Percentiles rank a stretch among this genome's conserved stretches.
Conservation (phyloP, 805 yeast genomes). For the Candida rishiriensis region DNA sequence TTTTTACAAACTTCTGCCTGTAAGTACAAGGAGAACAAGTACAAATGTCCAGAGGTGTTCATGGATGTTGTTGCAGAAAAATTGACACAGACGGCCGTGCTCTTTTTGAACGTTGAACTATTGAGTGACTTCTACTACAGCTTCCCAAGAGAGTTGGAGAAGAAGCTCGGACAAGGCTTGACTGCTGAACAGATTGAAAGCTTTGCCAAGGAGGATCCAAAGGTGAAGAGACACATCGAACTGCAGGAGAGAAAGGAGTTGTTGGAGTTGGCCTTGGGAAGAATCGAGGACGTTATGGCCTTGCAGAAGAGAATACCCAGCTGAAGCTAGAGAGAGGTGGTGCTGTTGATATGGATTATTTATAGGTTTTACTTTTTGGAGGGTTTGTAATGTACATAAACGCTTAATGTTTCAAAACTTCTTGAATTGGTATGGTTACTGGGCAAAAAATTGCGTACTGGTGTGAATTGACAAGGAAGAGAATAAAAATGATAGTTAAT, state of each 20-base stretch:
- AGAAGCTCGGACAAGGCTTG: constrained; percentile 58
- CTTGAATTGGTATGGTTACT: too few relatives aligned
- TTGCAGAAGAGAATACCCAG: constrained; percentile 39
- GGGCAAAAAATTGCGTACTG: too few relatives aligned
- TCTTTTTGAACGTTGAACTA: constrained; percentile 89
- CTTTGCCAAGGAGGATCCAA: constrained; percentile 94
- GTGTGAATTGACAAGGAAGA: too few relatives aligned
- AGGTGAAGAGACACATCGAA: constrained; percentile 84
- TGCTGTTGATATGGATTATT: neutral
- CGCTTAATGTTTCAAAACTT: neutral
- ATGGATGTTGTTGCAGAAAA: constrained; percentile 90
- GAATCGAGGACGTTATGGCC: constrained; percentile 81
- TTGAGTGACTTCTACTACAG: constrained; percentile 93
- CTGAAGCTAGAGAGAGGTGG: too few relatives aligned
- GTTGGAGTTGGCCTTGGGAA: constrained; percentile 75
- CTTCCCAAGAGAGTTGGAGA: constrained; percentile 91
- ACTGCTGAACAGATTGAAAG: constrained; percentile 73
- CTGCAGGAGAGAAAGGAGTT: constrained; percentile 89
- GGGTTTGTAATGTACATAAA: neutral
- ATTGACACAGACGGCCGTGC: constrained; percentile 85
- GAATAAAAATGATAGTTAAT: too few relatives aligned
- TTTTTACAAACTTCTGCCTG: constrained; percentile 75
- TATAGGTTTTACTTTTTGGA: neutral
- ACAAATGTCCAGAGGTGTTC: constrained; percentile 91
- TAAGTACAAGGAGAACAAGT: constrained; percentile 72